Percentiles rank a stretch among this genome's conserved stretches.
Evolutionary conservation across 805 yeast species (phyloP).

Genomic region (Debaryomyces prosopidis): DNA sequence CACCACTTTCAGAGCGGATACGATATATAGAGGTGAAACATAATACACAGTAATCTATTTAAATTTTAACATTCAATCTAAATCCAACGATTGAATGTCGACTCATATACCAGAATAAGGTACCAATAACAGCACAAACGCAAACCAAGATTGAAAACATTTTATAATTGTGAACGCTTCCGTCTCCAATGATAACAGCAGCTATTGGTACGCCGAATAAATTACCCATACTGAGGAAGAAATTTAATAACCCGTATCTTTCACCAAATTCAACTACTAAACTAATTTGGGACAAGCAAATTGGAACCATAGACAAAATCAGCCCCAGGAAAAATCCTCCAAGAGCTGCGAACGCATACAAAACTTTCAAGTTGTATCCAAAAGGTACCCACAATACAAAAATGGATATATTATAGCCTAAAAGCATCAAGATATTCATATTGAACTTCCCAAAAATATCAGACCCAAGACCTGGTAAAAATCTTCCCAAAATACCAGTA

Average conservation of each 20-base stretch:
- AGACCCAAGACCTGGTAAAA: constrained; percentile 54
- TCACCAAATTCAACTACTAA: constrained; percentile 65
- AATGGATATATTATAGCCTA: constrained; percentile 46
- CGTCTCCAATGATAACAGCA: constrained; percentile 36
- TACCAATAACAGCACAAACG: constrained; percentile 24
- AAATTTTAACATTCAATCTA: constrained; percentile 21
- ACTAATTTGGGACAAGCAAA: constrained; percentile 68
- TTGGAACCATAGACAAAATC: constrained; percentile 64
- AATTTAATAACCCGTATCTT: constrained; percentile 66
- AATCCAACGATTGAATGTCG: constrained; percentile 33
- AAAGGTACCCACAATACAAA: constrained; percentile 69
- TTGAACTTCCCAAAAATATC: constrained; percentile 59
- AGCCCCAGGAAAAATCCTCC: constrained; percentile 65
- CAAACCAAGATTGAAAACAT: constrained; percentile 37
- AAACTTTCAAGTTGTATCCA: constrained; percentile 42
- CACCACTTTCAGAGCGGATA: background rate
- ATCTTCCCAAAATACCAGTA: constrained; percentile 52
- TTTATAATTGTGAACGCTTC: constrained; percentile 23
- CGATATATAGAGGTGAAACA: background rate
- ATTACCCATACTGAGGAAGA: constrained; percentile 49
- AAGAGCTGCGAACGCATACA: constrained; percentile 53
- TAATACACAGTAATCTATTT: constrained; percentile 1
- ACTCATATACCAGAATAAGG: constrained; percentile 28
- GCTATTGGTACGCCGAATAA: constrained; percentile 39
- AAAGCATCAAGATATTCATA: constrained; percentile 50